Evolutionary conservation across 305 asterid species (phyloP), one percentile per base, ranked within the genome.

Genomic region (Ilex paraguariensis): DNA sequence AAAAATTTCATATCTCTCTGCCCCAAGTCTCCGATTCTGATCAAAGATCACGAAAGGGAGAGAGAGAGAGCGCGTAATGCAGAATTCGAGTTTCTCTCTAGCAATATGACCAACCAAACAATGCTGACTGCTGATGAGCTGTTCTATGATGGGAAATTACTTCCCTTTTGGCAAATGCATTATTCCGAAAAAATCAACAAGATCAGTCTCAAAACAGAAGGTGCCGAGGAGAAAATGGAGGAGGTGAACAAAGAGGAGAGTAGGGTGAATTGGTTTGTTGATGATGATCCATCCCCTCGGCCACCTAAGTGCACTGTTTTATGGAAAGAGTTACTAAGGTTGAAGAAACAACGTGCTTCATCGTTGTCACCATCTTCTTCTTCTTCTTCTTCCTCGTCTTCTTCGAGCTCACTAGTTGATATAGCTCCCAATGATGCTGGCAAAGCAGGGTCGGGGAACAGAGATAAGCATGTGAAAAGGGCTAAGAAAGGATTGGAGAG

Each of bases 211-310:
- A 87, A 81, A 67, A n/a, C 81, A 13, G 83, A 72, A 5, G 59
- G 55, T n/a, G 50, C 54, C 3, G 77, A 68, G 9, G 74, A 53
- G 6, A 66, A 0, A 62, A 31, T 16, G 55, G 74, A 53, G 28
- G 65, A 64, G 45, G 63, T 17, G 13, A 63, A 13, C 62, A 77
- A 78, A 40, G 82, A 81, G 7, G 84, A 73, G 54, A 64, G 70
- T 36, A 72, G 85, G 57, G 84, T 81, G 31, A 81, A 84, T 69
- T 91, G 92, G 95, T 89, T 91, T 56, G 77, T 87, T 42, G 98
- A 91, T 58, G 97, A 91, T 52, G 98, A 89, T 70, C 98, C 98
- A 5, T 89, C 98, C 3, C 98, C 98, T 2, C 68, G 98, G 64
- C 97, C 96, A 1, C 98, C 98, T 2, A 88, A 75, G 51, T 91